These are phyloP conservation scores for Pistacia integerrima DNA, from an alignment of 345 rosid species.

Conservation along the genomic window DNA sequence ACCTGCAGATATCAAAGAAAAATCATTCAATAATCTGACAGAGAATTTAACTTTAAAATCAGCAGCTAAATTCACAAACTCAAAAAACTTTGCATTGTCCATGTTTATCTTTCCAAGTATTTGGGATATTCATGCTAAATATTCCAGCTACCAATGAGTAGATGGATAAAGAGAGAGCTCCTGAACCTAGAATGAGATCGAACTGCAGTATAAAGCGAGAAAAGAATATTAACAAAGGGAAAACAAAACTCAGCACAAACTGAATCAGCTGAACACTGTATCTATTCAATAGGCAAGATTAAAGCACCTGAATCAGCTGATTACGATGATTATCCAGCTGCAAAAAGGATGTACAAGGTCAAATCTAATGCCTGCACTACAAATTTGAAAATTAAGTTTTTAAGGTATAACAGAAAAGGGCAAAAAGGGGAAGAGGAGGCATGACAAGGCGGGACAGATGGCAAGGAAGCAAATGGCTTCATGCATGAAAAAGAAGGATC, in stretches of 20 bases:
- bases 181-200: conserved; percentile 77
- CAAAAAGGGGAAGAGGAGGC: not conserved
- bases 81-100: conserved; percentile 40
- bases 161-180: conserved; percentile 61
- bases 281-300: not conserved
- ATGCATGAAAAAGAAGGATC: not conserved
- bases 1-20: conserved; percentile 46
- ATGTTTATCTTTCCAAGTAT: conserved; percentile 66
- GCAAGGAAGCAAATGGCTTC: too few species aligned
- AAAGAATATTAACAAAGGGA: not conserved
- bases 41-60: not conserved
- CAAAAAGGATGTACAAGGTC: conserved; percentile 18
- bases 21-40: not conserved
- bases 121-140: conserved; percentile 97
- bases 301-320: conserved; percentile 89
- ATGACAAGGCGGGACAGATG: too few species aligned
- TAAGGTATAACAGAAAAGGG: not conserved
- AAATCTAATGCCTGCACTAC: not conserved
- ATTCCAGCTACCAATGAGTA: conserved; percentile 81
- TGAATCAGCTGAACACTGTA: conserved; percentile 86
- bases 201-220: conserved; percentile 47
- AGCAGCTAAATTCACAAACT: conserved; percentile 1
- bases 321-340: conserved; percentile 99
- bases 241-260: conserved; percentile 38
- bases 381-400: not conserved